Evolutionary conservation across 768 basidiomycete genomes (phyloP), one percentile per base, ranked within the genome.

Genomic region (Leucosporidium yakuticum): DNA sequence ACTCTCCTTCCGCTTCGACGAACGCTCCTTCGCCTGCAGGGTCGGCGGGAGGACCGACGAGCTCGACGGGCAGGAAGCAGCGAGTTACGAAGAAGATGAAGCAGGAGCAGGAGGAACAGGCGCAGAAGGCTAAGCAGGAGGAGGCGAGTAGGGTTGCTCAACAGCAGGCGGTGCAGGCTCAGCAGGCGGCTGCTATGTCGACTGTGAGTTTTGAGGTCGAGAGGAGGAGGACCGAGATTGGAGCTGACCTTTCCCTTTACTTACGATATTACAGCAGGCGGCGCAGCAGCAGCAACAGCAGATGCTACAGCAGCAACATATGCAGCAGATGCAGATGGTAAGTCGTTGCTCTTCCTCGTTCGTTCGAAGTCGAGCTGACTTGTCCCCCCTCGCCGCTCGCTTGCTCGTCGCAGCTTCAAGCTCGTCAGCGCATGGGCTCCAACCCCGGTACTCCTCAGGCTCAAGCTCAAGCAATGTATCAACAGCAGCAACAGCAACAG

Each of bases 61-160:
- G 51, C n/a, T 12, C 51, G 51, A 23, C 59, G 59, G n/a, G 25
- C 44, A 60, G 48, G 59, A 21, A 4, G 15, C 25, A 29, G 36
- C 59, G 59, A 15, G n/a, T n/a, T 5, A 47, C 59, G 8, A 60
- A 47, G 17, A 60, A 60, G 44, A n/a, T n/a, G 15, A 27, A 47
- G 58, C 31, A 57, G 56, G 56, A 25, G 25, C 32, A 34, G 29
- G 56, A 29, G 29, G 31, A 17, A 32, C 20, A 20, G 31, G 20
- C n/a, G 59, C 5, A 29, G 17, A 29, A 60, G 59, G 59, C 59
- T 8, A n/a, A 47, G 58, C n/a, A n/a, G 58, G 29, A 60, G 59
- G 56, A 32, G 32, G 32, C 19, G 31, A 36, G 17, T 11, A 31
- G 20, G 25, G 4, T 19, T 6, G 56, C 56, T 4, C 31, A 57